Conservation (phyloP, 352 stramenopile species). For the Lagenidium sp. region DNA sequence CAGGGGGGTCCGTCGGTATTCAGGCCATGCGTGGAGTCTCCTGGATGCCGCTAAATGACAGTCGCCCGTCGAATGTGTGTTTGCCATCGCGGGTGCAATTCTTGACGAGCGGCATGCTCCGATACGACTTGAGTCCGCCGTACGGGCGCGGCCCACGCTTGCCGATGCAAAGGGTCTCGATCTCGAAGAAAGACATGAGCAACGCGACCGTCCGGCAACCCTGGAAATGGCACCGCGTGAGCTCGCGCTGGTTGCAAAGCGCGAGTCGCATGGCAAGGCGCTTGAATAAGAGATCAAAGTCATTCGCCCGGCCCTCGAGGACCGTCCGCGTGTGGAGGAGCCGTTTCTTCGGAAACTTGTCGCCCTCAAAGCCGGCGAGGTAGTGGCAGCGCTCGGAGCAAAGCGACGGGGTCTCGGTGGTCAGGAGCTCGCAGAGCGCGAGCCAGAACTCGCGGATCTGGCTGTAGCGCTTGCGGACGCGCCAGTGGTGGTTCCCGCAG, state of each 20-base stretch:
- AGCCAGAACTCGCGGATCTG: conserved; percentile 68
- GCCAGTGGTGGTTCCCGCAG: conserved; percentile 35
- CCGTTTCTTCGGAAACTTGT: conserved; percentile 75
- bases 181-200: conserved; percentile 45
- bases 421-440: conserved; percentile 25
- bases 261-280: conserved; percentile 59
- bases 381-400: conserved; percentile 65
- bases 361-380: conserved; percentile 44
- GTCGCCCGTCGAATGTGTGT: conserved; percentile 19
- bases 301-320: conserved; percentile 23
- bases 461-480: conserved; percentile 51
- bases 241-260: conserved; percentile 35
- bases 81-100: conserved; percentile 9
- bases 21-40: no score
- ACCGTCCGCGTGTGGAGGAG: conserved; percentile 42
- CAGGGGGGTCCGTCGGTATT: no score
- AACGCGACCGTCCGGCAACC: conserved; percentile 33
- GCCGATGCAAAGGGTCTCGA: conserved; percentile 9
- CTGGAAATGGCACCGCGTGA: conserved; percentile 30
- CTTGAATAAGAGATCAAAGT: conserved; percentile 53
- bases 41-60: conserved; percentile 63
- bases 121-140: conserved; percentile 12
- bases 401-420: conserved; percentile 12
- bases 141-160: conserved; percentile 8
- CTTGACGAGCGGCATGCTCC: conserved; percentile 25